phyloP scores from a whole-genome alignment of 2,329 filamentous ascomycete species.

The Cercospora zeina region DNA sequence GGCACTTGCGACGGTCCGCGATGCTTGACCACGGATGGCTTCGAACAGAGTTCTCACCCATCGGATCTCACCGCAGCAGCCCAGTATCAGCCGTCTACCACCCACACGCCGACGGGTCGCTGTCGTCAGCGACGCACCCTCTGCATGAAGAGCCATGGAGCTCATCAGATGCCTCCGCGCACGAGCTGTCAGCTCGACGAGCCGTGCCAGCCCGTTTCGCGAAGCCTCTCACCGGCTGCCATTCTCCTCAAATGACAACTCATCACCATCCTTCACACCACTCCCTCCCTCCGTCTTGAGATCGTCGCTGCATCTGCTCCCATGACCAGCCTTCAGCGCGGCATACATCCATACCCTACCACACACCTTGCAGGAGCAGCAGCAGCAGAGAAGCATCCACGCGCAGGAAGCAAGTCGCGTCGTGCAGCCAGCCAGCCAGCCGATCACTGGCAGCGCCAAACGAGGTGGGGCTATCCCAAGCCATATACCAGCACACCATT shows the following conservation, averaged over 20 bases:
- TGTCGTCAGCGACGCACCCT: constrained; percentile 12
- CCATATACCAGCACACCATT: constrained; percentile 9
- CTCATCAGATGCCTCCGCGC: not conserved
- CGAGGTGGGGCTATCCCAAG: constrained; percentile 1
- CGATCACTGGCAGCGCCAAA: constrained; percentile 8
- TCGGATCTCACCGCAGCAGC: not conserved
- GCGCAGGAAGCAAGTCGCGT: not conserved
- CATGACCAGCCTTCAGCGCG: constrained; percentile 9
- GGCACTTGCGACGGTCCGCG: constrained; percentile 15
- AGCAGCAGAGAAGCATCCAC: not conserved
- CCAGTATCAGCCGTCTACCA: too few species aligned
- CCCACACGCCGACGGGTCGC: not conserved
- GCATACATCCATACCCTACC: not conserved
- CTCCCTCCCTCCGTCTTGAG: not conserved
- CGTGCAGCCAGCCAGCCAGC: constrained; percentile 14
- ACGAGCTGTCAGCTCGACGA: constrained; percentile 1
- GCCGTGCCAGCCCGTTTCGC: not conserved
- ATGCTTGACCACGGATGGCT: constrained; percentile 15
- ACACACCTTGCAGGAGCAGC: not conserved
- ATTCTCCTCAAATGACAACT: constrained; percentile 14
- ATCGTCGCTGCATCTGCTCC: constrained; percentile 14
- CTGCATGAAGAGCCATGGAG: constrained; percentile 4
- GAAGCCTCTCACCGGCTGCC: constrained; percentile 10
- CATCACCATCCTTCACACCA: not conserved
- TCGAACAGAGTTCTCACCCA: constrained; percentile 10